Percentiles rank a stretch among this genome's conserved stretches.
Conservation (phyloP, 352 stramenopile genomes). For the Pythium brachiatum region DNA sequence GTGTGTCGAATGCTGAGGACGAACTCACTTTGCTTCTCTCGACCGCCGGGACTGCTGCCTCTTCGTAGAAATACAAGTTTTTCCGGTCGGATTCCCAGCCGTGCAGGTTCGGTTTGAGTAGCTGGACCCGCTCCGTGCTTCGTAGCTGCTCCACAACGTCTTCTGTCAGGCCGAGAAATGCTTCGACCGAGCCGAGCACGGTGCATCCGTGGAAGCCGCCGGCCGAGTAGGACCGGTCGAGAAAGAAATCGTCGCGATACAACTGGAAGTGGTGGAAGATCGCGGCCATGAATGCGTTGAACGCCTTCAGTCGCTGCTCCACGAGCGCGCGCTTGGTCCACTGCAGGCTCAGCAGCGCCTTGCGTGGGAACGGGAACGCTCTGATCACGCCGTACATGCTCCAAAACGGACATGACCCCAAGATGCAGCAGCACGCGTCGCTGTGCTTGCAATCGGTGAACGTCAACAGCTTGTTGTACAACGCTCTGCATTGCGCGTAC, state of each 20-base stretch:
- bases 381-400: constrained; percentile 43
- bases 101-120: constrained; percentile 26
- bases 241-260: constrained; percentile 30
- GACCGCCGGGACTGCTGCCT: background rate
- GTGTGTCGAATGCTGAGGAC: background rate
- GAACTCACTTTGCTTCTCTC: background rate
- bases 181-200: constrained; percentile 25
- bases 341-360: constrained; percentile 47
- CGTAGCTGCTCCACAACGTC: constrained; percentile 21
- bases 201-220: constrained; percentile 23
- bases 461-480: constrained; percentile 42
- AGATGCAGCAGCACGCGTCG: constrained; percentile 42
- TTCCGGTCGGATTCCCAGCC: constrained; percentile 33
- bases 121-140: constrained; percentile 6
- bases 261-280: constrained; percentile 27
- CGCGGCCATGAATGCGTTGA: constrained; percentile 25
- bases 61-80: constrained; percentile 30
- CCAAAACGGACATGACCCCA: constrained; percentile 61
- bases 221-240: constrained; percentile 12
- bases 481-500: constrained; percentile 50
- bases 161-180: constrained; percentile 27
- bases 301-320: constrained; percentile 16
- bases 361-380: constrained; percentile 47
- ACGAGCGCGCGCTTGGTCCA: constrained; percentile 21
- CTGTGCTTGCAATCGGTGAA: constrained; percentile 42